These are phyloP conservation scores for maize (Zea mays) DNA, from an alignment of 176 grass and related monocot genomes.

Conservation along the genomic window Zm-B73-REFERENCE-NAM-5.0 NC_050100.1:174653001-174653500, in stretches of 20 bases:
- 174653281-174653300: background rate
- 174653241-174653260: background rate
- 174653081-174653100: background rate
- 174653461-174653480: background rate
- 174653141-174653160: background rate
- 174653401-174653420: background rate
- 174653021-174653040: background rate
- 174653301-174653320: background rate
- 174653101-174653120: background rate
- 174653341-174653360: background rate
- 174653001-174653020: constrained; percentile 13
- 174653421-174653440: background rate
- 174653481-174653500: background rate
- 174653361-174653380: background rate
- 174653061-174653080: constrained; percentile 4
- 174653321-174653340: background rate
- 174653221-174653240: constrained; percentile 8
- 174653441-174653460: background rate
- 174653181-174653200: background rate
- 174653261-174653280: background rate
- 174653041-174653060: constrained; percentile 16
- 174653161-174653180: background rate
- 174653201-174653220: background rate
- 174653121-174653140: constrained; percentile 1
- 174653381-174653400: background rate